These are phyloP conservation scores for Ophiocordyceps camponoti-floridani DNA, from an alignment of 2,329 filamentous ascomycete species.

Conservation along the genomic window DNA sequence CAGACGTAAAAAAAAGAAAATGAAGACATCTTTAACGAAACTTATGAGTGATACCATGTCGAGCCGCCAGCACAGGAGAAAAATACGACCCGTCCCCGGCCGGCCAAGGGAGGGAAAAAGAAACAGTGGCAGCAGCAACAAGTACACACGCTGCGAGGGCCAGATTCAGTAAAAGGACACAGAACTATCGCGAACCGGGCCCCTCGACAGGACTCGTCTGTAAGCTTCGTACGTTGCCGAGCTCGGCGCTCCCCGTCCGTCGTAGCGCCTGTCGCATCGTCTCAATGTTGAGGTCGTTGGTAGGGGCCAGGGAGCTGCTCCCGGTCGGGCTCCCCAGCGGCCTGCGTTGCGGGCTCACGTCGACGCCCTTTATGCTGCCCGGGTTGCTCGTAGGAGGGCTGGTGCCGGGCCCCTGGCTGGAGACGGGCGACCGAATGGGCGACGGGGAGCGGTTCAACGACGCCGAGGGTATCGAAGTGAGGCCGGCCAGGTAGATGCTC, in stretches of 20 bases:
- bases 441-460: constrained; percentile 53
- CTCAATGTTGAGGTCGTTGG: constrained; percentile 64
- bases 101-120: neutral
- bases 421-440: constrained; percentile 62
- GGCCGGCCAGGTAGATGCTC: constrained; percentile 48
- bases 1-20: neutral
- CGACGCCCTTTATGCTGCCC: constrained; percentile 55
- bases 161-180: neutral
- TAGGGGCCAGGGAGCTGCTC: constrained; percentile 24
- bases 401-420: constrained; percentile 47
- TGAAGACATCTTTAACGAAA: neutral
- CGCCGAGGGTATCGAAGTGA: constrained; percentile 39
- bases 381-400: constrained; percentile 65
- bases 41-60: constrained; percentile 2
- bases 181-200: constrained; percentile 10
- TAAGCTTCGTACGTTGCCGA: constrained; percentile 37
- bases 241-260: constrained; percentile 69
- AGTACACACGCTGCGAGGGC: neutral
- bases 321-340: constrained; percentile 45
- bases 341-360: constrained; percentile 45
- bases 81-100: neutral
- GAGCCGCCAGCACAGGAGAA: neutral
- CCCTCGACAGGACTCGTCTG: constrained; percentile 39
- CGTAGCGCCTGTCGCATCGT: constrained; percentile 83
- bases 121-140: neutral